A percentile compares a stretch with the other conserved stretches of the same genome.
Evolutionary conservation across 2,329 filamentous ascomycete genomes (phyloP).

Genomic region (Diaporthe caulivora): DNA sequence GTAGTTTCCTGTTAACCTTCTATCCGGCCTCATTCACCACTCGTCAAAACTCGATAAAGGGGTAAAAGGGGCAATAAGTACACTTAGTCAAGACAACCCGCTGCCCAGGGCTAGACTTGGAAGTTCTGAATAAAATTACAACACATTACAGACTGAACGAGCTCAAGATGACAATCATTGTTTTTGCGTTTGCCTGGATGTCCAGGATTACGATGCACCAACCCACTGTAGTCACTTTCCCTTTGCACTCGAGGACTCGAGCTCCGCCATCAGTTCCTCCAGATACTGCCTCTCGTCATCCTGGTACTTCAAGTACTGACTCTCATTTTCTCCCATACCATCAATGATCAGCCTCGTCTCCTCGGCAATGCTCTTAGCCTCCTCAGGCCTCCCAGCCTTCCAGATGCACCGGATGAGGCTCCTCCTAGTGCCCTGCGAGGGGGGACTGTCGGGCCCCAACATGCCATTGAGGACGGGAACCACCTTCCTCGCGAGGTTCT

Average conservation of each 20-base stretch:
- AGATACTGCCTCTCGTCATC: slow-evolving; percentile 17
- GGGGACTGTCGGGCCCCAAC: slow-evolving; percentile 21
- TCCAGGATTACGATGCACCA: too few relatives aligned
- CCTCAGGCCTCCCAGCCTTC: slow-evolving; percentile 14
- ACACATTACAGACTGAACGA: background rate
- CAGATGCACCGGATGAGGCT: slow-evolving; percentile 17
- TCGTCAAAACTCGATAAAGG: too few relatives aligned
- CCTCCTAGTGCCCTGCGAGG: slow-evolving; percentile 12
- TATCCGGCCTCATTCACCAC: too few relatives aligned
- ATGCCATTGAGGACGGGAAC: slow-evolving; percentile 4
- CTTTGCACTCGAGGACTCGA: background rate
- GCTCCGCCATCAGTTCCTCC: background rate
- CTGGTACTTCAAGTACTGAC: slow-evolving; percentile 21
- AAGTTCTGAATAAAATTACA: background rate
- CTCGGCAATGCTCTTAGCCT: slow-evolving; percentile 1
- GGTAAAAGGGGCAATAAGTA: too few relatives aligned
- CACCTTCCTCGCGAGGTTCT: slow-evolving; percentile 10
- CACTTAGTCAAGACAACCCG: too few relatives aligned
- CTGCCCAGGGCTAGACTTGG: too few relatives aligned
- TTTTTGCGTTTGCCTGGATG: too few relatives aligned
- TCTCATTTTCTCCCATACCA: slow-evolving; percentile 10
- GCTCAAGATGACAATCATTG: background rate
- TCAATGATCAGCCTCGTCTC: slow-evolving; percentile 25
- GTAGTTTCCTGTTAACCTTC: background rate
- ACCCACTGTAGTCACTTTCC: background rate